Percentiles rank a stretch among this genome's conserved stretches.
These are phyloP conservation scores for Syzygium oleosum DNA, from an alignment of 345 rosid species.

Conservation along the genomic window DNA sequence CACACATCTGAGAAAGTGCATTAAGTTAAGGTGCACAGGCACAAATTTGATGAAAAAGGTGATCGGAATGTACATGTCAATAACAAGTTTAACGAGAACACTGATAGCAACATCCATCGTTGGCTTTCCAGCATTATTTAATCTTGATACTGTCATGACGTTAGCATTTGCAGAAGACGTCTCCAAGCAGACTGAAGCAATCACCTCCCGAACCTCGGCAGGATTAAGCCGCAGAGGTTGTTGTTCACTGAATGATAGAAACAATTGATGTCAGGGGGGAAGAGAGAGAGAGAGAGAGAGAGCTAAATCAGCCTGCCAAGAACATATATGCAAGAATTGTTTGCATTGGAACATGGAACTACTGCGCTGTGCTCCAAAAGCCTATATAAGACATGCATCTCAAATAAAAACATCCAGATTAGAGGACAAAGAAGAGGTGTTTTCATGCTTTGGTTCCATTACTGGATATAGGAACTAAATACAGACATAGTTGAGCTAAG, in stretches of 20 bases:
- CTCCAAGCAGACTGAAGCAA: conserved; percentile 94
- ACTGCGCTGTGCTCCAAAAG: not conserved
- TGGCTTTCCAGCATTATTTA: conserved; percentile 79
- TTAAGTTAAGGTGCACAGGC: not conserved
- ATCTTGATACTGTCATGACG: conserved; percentile 59
- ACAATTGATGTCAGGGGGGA: not conserved
- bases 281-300: not conserved
- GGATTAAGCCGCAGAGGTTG: conserved; percentile 83
- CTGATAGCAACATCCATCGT: conserved; percentile 96
- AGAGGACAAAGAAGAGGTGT: not conserved
- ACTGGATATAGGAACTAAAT: not conserved
- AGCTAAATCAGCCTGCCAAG: not conserved
- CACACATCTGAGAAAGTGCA: not conserved
- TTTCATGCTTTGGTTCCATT: not conserved
- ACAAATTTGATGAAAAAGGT: not conserved
- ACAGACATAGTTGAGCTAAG: not conserved
- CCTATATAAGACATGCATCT: not conserved
- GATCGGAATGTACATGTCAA: conserved; percentile 68
- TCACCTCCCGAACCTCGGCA: conserved; percentile 91
- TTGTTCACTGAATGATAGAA: conserved; percentile 67
- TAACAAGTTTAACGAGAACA: conserved; percentile 92
- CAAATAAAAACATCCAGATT: not conserved
- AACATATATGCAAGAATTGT: not conserved
- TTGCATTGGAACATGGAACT: not conserved
- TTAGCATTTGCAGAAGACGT: conserved; percentile 49